Evolutionary conservation across 257 asterid species (phyloP).

Genomic region (Solanum pinnatisectum): DNA sequence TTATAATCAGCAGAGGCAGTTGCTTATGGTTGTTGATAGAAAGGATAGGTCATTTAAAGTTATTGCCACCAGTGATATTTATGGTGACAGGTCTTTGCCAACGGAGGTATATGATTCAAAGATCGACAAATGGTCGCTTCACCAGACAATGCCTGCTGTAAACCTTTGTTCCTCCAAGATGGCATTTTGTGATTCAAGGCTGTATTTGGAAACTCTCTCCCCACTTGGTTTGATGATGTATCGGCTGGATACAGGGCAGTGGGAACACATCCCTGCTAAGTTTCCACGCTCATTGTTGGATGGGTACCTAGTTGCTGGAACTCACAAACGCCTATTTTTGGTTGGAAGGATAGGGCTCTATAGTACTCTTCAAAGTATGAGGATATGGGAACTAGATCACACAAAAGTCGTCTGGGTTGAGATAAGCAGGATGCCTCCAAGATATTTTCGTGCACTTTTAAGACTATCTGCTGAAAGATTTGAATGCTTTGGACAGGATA

Average conservation of each 20-base stretch:
- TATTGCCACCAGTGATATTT: constrained; percentile 86
- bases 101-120: constrained; percentile 92
- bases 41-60: constrained; percentile 69
- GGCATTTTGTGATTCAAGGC: constrained; percentile 92
- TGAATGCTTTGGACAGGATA: constrained; percentile 97
- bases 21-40: constrained; percentile 83
- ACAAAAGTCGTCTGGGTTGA: constrained; percentile 72
- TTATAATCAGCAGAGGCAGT: constrained; percentile 87
- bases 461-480: constrained; percentile 94
- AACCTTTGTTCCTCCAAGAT: constrained; percentile 95
- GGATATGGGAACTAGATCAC: constrained; percentile 98
- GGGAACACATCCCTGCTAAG: constrained; percentile 98
- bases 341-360: constrained; percentile 94
- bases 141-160: constrained; percentile 92
- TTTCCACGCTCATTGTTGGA: constrained; percentile 91
- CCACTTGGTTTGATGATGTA: constrained; percentile 97
- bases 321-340: constrained; percentile 70
- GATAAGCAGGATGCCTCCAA: constrained; percentile 88
- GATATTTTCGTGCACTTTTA: constrained; percentile 81
- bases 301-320: constrained; percentile 93
- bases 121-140: constrained; percentile 67
- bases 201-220: constrained; percentile 85
- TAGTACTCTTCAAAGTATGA: constrained; percentile 89
- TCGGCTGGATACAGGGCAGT: constrained; percentile 65
- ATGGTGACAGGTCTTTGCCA: constrained; percentile 78